Base-by-base conservation (phyloP, 768 basidiomycete species). In the Cystobasidiopsis lactophilus region DNA sequence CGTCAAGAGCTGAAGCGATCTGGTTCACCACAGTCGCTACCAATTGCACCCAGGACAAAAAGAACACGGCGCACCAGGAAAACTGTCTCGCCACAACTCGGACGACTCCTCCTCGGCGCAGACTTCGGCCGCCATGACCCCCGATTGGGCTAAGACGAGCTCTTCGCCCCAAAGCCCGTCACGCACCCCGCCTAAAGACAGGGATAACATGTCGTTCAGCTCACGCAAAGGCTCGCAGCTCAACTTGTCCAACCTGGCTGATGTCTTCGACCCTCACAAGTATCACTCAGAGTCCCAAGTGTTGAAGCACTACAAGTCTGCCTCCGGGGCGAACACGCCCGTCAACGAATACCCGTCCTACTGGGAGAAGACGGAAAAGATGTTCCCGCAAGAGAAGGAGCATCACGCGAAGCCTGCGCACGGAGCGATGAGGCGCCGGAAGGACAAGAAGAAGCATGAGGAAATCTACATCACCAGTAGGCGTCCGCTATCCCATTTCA, bases 401-500 rank as follows among this genome's bases (percentile, higher is more conserved):
- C 4, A 59, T 23, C 47, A 40, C 39, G 39, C 56, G 52, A 43
- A 60, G 24, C 23, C 35, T 24, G 44, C 29, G 23, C 19, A 45
- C 21, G 3, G 35, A 27, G 16, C 11, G 19, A 54, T 44, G 0
- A 44, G 58, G 9, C 63, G 58, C 9, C 60, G 52, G 33, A 58
- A 45, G 16, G 59, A 29, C 56, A 63, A 5, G 67, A 64, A 43
- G 64, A 54, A 56, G 52, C 24, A 53, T 52, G 61, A 57, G 21
- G 59, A 84, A 66, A 73, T 84, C 52, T 85, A 75, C 64, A 82
- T 83, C 62, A 60, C 77, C 68, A 26, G 59, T 60, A 49, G 53
- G 52, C 38, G n/a, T 1, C 5, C 44, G 30, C 37, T 23, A 45
- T 50, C 43, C 46, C 37, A 5, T 26, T 40, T 26, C 50, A 18